These are phyloP conservation scores for Hypoxylon sp. DNA, from an alignment of 2,329 filamentous ascomycete species.

Conservation along the genomic window DNA sequence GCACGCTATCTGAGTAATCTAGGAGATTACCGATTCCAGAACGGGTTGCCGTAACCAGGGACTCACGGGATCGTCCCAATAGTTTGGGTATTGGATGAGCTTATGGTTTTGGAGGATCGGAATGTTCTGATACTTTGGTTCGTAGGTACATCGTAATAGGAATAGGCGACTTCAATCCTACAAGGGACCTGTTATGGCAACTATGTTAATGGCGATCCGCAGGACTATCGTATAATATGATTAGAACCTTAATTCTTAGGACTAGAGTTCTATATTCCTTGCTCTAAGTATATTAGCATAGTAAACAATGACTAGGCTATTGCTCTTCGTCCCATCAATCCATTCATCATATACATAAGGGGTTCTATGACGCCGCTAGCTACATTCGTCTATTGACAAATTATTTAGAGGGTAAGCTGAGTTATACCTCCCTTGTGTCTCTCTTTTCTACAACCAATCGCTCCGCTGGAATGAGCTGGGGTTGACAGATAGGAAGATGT, in stretches of 20 bases:
- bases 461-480: slow-evolving; percentile 9
- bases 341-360: not conserved
- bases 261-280: slow-evolving; percentile 4
- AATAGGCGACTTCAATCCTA: not conserved
- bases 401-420: slow-evolving; percentile 23
- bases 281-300: not conserved
- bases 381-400: slow-evolving; percentile 21
- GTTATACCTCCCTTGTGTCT: slow-evolving; percentile 14
- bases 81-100: slow-evolving; percentile 26
- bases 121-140: slow-evolving; percentile 7
- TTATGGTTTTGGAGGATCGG: slow-evolving; percentile 19
- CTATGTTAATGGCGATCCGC: slow-evolving; percentile 15
- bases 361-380: slow-evolving; percentile 3
- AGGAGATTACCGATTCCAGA: slow-evolving; percentile 35
- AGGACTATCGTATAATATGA: slow-evolving; percentile 23
- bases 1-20: slow-evolving; percentile 27
- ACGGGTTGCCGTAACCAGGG: slow-evolving; percentile 32
- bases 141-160: slow-evolving; percentile 1
- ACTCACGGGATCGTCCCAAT: slow-evolving; percentile 15
- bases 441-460: slow-evolving; percentile 3
- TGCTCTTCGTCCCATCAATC: not conserved
- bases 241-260: slow-evolving; percentile 1
- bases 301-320: not conserved
- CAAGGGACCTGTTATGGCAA: slow-evolving; percentile 12
- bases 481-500: slow-evolving; percentile 7